Evolutionary conservation across 2,329 filamentous ascomycete genomes (phyloP), one percentile per base, ranked within the genome.

Genomic region (Fusarium paranaense): DNA sequence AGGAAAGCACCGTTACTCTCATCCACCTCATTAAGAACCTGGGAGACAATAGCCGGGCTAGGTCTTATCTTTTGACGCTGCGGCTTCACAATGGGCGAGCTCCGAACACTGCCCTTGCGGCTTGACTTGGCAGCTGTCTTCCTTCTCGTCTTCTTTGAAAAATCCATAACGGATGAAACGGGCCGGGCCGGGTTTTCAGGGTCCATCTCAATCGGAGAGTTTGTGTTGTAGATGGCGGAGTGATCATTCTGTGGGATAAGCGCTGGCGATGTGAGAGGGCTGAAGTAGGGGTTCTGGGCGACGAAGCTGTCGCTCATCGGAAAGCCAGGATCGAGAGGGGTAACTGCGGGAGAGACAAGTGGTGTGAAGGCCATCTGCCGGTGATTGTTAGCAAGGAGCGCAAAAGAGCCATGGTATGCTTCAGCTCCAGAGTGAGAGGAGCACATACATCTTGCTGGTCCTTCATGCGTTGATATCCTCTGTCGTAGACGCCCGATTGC

Each of bases 281-380:
- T 97, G 81, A 97, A 95, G 83, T 95, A 96, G 37, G 93, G 89
- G 38, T 89, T 90, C 0, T 92, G 91, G 7, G 89, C 88, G 22
- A 27, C 35, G 76, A 90, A 94, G 57, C 85, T 84, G 35, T 83
- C 83, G 27, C 91, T 89, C 69, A 90, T 84, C 54, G 88, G 86
- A 79, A 94, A 95, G 73, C 92, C 90, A 47, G 90, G 87, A 78
- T 95, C 94, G 60, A 95, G 87, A 25, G 94, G 94, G 2, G 94
- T 95, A 50, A 96, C 93, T 6, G 93, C 94, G n/a, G 94, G 94
- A 20, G 94, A 95, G 13, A 94, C 93, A 33, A 96, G 87, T 1
- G 94, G 94, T 3, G 94, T 96, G 79, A 95, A 95, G 11, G 91
- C 87, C 89, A 94, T 91, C 90, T 93, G 78, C 32, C 22, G 75